Evolutionary conservation across 106 monocot species (phyloP).

Genomic region (Iris macrosiphon): DNA sequence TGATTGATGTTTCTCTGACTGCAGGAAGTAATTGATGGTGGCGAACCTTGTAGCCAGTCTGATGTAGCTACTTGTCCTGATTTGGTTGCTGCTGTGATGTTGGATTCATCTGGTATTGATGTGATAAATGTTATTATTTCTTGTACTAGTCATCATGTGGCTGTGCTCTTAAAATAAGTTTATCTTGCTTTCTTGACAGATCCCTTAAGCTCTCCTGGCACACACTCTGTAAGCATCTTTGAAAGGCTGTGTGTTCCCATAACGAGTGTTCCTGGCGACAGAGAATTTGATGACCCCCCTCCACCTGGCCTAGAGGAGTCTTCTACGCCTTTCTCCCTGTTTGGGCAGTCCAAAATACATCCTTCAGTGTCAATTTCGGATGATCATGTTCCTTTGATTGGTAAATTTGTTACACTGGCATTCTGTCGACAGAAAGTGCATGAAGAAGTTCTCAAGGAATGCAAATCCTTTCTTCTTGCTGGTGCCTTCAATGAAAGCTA

Average conservation of each 20-base stretch:
- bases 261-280: constrained; percentile 7
- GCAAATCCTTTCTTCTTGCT: constrained; percentile 20
- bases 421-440: constrained; percentile 70
- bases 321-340: constrained; percentile 9
- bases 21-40: constrained; percentile 33
- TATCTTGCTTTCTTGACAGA: too few species aligned
- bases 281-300: constrained; percentile 37
- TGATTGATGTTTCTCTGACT: constrained; percentile 11
- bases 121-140: too few species aligned
- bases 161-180: background rate
- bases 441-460: constrained; percentile 58
- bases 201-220: too few species aligned
- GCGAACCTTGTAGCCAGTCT: background rate
- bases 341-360: constrained; percentile 35
- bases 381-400: constrained; percentile 19
- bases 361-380: constrained; percentile 27
- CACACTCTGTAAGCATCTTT: constrained; percentile 32
- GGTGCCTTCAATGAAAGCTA: constrained; percentile 23
- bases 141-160: too few species aligned
- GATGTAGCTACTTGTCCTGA: constrained; percentile 12
- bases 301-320: constrained; percentile 46
- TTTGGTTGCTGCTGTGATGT: constrained; percentile 6
- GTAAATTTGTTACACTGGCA: constrained; percentile 52
- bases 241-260: constrained; percentile 33
- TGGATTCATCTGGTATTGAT: constrained; percentile 6